phyloP scores from a whole-genome alignment of 345 rosid species.

The Hibiscus trionum region DNA sequence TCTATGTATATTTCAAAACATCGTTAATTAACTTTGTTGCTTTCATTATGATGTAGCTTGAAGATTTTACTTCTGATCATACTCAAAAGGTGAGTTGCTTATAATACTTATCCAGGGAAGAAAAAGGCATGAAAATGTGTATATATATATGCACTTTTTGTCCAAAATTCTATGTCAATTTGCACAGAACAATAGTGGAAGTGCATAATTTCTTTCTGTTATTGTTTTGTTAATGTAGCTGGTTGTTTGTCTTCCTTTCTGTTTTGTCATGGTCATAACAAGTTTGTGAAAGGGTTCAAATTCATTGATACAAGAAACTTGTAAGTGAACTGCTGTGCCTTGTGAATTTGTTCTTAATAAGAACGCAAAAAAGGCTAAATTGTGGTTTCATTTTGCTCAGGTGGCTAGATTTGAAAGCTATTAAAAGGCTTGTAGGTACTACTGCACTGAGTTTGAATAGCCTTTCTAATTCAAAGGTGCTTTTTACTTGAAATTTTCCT shows the following conservation, averaged over 20 bases:
- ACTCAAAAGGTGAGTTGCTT: too few species aligned
- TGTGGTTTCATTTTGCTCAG: too few species aligned
- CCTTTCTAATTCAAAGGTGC: conserved; percentile 26
- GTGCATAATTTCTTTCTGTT: conserved; percentile 4
- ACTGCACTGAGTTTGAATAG: conserved; percentile 26
- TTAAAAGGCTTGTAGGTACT: conserved; percentile 38
- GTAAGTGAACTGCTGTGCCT: conserved; percentile 31
- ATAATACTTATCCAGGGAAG: not conserved
- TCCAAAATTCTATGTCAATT: not conserved
- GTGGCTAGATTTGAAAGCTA: conserved; percentile 24
- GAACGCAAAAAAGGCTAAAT: not conserved
- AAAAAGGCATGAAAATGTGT: not conserved
- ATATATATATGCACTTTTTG: not conserved
- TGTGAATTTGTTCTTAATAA: not conserved
- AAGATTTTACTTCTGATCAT: too few species aligned
- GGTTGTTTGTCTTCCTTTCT: conserved; percentile 2
- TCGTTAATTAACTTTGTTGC: too few species aligned
- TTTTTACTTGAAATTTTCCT: not conserved
- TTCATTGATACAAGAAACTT: conserved; percentile 37
- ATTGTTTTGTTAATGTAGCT: conserved; percentile 1
- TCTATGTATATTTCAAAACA: too few species aligned
- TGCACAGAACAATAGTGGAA: not conserved
- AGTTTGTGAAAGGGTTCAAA: conserved; percentile 35
- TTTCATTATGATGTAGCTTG: too few species aligned
- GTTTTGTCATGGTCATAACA: conserved; percentile 19